Evolutionary conservation across 371 early-diverging fungal genomes (phyloP), one percentile per base, ranked within the genome.

Genomic region (Mucor velutinosus): DNA sequence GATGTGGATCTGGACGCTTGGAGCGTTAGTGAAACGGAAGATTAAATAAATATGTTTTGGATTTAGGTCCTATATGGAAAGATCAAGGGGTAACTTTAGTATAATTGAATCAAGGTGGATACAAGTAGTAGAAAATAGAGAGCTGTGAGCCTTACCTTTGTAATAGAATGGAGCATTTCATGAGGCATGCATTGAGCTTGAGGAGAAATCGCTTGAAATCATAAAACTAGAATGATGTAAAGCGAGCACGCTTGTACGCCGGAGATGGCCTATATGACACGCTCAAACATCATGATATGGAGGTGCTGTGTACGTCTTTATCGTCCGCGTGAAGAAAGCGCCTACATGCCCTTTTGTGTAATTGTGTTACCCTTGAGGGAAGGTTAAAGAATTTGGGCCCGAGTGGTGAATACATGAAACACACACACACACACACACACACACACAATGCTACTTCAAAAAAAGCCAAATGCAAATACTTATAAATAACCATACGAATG

Each of bases 1-100:
- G 62, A 49, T 49, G 25, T 43, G 30, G 66, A 73, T 29, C 33
- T 64, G 51, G 74, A 76, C 62, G 64, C 71, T 49, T 76, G 77
- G 77, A 71, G 72, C 45, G 74, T 60, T 4, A 69, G 71, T 62
- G 71, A 71, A n/a, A 72, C 71, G 5, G 73, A 69, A 25, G 65
- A 60, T 23, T 64, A 58, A 27, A 29, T 43, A 39, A 41, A 43
- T n/a, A 32, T 61, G 61, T 47, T 61, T 47, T 61, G 32, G 47
- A 39, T 7, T 47, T 27, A 39, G 19, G 21, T 61, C 33, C 12
- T 19, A 27, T 61, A 30, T 45, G 32, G 62, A 45, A 62, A 49
- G 49, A 51, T 15, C 27, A 27, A 51, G 62, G 33, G 62, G 62
- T 62, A 62, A 62, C 62, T 49, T 62, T 62, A 62, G 62, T 30